These are phyloP conservation scores for Phanerochaete carnosa DNA, from an alignment of 768 basidiomycete genomes.

Conservation along the genomic window DNA sequence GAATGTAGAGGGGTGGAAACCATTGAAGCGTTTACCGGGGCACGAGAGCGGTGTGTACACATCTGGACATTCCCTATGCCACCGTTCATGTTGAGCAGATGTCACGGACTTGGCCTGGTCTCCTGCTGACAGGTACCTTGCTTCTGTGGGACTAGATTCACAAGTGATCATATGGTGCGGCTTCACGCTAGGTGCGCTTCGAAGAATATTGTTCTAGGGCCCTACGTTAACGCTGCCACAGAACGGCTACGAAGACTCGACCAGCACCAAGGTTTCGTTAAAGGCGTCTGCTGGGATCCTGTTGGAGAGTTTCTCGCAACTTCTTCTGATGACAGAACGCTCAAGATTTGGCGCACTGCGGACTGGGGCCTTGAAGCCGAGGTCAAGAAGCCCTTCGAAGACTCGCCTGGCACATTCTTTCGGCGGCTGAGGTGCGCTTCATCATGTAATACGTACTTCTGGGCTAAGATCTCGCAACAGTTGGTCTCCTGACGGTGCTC, in stretches of 20 bases:
- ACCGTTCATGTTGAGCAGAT: conserved; percentile 44
- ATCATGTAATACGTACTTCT: background rate
- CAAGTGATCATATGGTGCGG: conserved; percentile 94
- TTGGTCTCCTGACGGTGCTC: conserved; percentile 99
- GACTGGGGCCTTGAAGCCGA: conserved; percentile 88
- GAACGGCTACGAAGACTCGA: conserved; percentile 83
- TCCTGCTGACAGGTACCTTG: conserved; percentile 86
- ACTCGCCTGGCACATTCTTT: conserved; percentile 95
- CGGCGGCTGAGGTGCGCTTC: conserved; percentile 70
- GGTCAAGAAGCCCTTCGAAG: conserved; percentile 87
- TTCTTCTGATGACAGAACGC: conserved; percentile 92
- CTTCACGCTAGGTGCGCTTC: conserved; percentile 70
- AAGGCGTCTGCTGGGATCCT: conserved; percentile 98
- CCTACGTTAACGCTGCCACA: conserved; percentile 27
- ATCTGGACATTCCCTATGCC: background rate
- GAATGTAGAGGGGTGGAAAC: conserved; percentile 97
- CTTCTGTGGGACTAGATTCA: conserved; percentile 92
- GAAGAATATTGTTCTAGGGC: background rate
- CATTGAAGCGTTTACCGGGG: conserved; percentile 84
- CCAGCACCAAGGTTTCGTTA: conserved; percentile 93
- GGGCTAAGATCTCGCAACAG: conserved; percentile 35
- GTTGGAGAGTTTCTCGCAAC: conserved; percentile 98
- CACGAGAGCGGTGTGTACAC: conserved; percentile 81
- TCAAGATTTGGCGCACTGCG: conserved; percentile 94
- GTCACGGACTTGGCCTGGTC: conserved; percentile 96